Conservation (phyloP, 169 alveolate genomes). For the Eimeria acervulina region DNA sequence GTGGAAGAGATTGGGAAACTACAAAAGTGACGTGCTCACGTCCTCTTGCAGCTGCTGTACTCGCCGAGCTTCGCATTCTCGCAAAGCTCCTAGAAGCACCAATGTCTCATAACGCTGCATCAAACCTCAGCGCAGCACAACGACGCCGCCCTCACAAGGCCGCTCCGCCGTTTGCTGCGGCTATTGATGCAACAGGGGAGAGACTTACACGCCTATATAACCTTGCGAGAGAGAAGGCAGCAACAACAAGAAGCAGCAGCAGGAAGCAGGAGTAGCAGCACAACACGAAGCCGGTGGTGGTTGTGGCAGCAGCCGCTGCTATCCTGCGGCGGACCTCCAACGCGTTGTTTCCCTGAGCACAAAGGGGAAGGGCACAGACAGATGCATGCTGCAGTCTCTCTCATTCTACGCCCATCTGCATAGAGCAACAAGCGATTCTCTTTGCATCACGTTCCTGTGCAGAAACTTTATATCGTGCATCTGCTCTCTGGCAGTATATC, state of each 20-base stretch:
- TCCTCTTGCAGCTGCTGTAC: conserved; percentile 61
- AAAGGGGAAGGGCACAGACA: neutral
- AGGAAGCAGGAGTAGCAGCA: conserved; percentile 67
- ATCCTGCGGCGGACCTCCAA: conserved; percentile 1
- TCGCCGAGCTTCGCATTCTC: conserved; percentile 35
- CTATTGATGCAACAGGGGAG: neutral
- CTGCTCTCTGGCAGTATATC: neutral
- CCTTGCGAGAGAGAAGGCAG: conserved; percentile 61
- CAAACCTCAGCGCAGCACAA: conserved; percentile 9
- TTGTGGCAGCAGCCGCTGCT: conserved; percentile 42
- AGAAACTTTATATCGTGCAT: neutral
- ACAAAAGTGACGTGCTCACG: conserved; percentile 7
- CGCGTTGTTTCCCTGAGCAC: neutral
- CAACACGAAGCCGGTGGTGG: conserved; percentile 51
- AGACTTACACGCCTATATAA: conserved; percentile 25
- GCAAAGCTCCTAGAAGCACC: conserved; percentile 19
- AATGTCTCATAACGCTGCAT: conserved; percentile 49
- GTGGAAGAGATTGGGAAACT: neutral
- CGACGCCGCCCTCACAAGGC: neutral
- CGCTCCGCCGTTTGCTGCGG: neutral
- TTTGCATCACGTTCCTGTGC: neutral
- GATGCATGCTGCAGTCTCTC: neutral
- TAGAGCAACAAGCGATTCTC: neutral
- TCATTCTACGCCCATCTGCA: neutral
- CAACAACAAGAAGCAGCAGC: conserved; percentile 52